These are phyloP conservation scores for Combretum micranthum DNA, from an alignment of 345 rosid genomes.

Conservation along the genomic window DNA sequence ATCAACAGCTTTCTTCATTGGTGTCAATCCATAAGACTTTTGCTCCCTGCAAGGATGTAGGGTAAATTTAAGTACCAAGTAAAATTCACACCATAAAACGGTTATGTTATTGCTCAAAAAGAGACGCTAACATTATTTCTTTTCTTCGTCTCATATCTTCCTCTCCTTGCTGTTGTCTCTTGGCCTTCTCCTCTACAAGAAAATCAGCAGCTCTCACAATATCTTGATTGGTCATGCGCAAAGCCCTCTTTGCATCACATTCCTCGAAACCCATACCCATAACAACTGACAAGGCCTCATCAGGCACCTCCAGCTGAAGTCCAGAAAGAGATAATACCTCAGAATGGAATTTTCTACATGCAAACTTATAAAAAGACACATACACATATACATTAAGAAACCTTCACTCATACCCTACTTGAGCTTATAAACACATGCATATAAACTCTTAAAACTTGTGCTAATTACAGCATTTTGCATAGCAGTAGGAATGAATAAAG, in stretches of 20 bases:
- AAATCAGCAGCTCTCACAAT: constrained; percentile 68
- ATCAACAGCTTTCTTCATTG: constrained; percentile 73
- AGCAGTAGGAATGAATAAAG: too few relatives aligned
- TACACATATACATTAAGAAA: too few relatives aligned
- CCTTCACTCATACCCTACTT: too few relatives aligned
- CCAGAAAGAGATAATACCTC: neutral
- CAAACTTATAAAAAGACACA: neutral
- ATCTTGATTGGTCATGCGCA: constrained; percentile 75
- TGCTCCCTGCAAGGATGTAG: constrained; percentile 58
- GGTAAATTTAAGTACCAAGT: neutral
- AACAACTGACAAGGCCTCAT: constrained; percentile 68
- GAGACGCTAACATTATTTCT: constrained; percentile 44
- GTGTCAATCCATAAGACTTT: constrained; percentile 74
- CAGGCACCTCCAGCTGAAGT: constrained; percentile 75
- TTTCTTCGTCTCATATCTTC: constrained; percentile 44
- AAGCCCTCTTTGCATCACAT: constrained; percentile 68
- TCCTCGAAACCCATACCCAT: constrained; percentile 84
- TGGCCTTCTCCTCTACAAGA: constrained; percentile 66
- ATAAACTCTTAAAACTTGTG: too few relatives aligned
- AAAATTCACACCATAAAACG: neutral
- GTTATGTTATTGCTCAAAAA: neutral
- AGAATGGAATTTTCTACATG: neutral
- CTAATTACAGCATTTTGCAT: too few relatives aligned
- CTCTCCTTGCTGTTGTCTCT: constrained; percentile 39
- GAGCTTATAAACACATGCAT: too few relatives aligned